Base-by-base conservation (phyloP, 2,329 filamentous ascomycete genomes). In the Trichophyton rubrum region DNA sequence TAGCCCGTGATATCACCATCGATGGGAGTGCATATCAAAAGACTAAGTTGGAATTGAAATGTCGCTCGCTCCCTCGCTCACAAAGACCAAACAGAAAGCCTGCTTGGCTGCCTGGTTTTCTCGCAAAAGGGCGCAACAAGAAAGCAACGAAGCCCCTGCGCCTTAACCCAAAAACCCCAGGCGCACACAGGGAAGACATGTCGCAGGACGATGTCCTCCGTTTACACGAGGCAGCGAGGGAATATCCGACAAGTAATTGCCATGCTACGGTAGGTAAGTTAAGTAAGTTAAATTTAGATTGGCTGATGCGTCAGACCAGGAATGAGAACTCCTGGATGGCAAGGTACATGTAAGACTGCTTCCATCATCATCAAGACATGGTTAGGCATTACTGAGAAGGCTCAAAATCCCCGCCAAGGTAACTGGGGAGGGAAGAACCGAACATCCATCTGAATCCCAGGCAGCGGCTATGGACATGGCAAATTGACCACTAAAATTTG, bases 271-370 rank as follows among this genome's bases (percentile, higher is more conserved):
- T 17, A 35, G 51, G 51, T 30, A 55, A 55, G 51, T 55, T 55
- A 55, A 33, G 51, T 30, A 55, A 55, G 51, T 55, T 55, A 55
- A 33, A 55, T 55, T 55, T 55, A 55, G 51, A 55, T 55, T 55
- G 51, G 51, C 51, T 55, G 33, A 55, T 55, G 51, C 15, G 51
- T 17, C 15, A n/a, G 40, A n/a, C 40, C 40, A 43, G 22, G 30
- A 55, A 55, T 55, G 15, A 55, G 51, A 55, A 53, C 49, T 30
- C 20, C 11, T 24, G 24, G 49, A 53, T 53, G 15, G 51, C 51
- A 55, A 55, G 27, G 35, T 35, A 35, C 45, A 51, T 51, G 20
- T 51, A 27, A 22, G 24, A 27, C 17, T 20, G 9, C 11, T 38
- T 13, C 11, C 3, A 13, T 13, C 33, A 4, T 7, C 13, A 43